Evolutionary conservation across 345 rosid species (phyloP), one percentile per base, ranked within the genome.

Genomic region (Ceriops tagal): DNA sequence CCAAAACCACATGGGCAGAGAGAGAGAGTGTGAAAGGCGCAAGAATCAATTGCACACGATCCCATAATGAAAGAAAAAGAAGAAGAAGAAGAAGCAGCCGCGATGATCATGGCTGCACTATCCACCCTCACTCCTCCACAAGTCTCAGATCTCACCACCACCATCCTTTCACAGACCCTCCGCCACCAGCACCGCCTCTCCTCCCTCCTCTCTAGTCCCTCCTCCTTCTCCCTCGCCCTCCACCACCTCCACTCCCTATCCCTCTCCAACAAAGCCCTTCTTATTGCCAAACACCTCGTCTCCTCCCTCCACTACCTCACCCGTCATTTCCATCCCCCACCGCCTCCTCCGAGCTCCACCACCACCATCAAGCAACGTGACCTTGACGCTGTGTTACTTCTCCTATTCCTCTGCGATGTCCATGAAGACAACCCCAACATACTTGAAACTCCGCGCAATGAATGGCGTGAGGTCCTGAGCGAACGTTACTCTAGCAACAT

Each of bases 201-300:
- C 67, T 27, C 81, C 74, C 79, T 92, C 69, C 92, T 92, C 70
- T 88, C 96, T 60, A 85, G 92, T 65, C 89, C 92, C 58, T 59
- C 87, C 24, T 83, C 85, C 78, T 92, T 92, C 87, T 85, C 86
- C 68, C 85, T 90, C 85, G 60, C 89, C 60, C 90, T 95, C 75
- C 87, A 77, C 80, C 91, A 78, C 84, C 96, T 95, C 58, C 91
- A 81, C 67, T 83, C 93, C 31, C 89, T 95, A 53, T 82, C 97
- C 39, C 86, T 89, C 65, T 62, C 82, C 20, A 64, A 78, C 31
- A 95, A 95, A 73, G 74, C 91, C 66, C 78, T 79, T 15, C 93
- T 96, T 84, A 82, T 96, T 61, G 91, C 98, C 69, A 83, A 83
- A 71, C 92, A 87, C 79, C 97, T 90, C 84, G 88, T 86, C 73